Conservation (phyloP, 2,329 filamentous ascomycete genomes). For the Fusarium multiceps region DNA sequence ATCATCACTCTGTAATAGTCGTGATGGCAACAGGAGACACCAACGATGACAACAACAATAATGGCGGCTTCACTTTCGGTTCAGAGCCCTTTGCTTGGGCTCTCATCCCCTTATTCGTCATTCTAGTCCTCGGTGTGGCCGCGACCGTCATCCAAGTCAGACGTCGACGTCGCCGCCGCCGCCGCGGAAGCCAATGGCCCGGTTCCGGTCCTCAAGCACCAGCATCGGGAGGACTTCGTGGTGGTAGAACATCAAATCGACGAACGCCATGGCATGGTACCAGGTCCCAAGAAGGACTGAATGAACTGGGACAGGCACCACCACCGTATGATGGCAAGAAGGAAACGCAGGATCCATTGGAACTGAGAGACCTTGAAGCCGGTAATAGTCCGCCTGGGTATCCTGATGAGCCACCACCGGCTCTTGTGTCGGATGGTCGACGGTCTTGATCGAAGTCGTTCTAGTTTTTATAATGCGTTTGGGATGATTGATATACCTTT, state of each 20-base stretch:
- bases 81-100: slow-evolving; percentile 68
- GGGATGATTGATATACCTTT: not conserved
- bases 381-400: slow-evolving; percentile 48
- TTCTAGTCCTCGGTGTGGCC: slow-evolving; percentile 54
- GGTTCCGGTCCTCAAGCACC: slow-evolving; percentile 16
- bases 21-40: slow-evolving; percentile 23
- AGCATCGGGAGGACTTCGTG: slow-evolving; percentile 41
- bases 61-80: slow-evolving; percentile 46
- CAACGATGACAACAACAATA: slow-evolving; percentile 21
- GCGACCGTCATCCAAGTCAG: slow-evolving; percentile 58
- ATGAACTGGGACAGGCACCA: slow-evolving; percentile 73
- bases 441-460: slow-evolving; percentile 16
- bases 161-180: slow-evolving; percentile 50
- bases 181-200: slow-evolving; percentile 29
- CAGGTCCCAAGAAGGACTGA: slow-evolving; percentile 64
- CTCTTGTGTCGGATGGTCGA: slow-evolving; percentile 36
- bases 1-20: not conserved
- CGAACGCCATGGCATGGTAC: slow-evolving; percentile 45
- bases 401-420: slow-evolving; percentile 42
- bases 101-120: slow-evolving; percentile 60
- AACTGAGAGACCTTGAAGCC: slow-evolving; percentile 46
- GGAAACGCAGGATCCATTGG: slow-evolving; percentile 34
- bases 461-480: not conserved
- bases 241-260: slow-evolving; percentile 21
- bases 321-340: slow-evolving; percentile 66